A percentile compares a stretch with the other conserved stretches of the same genome.
These are phyloP conservation scores for Breviolum minutum DNA, from an alignment of 73 alveolate genomes.

Conservation along the genomic window DNA sequence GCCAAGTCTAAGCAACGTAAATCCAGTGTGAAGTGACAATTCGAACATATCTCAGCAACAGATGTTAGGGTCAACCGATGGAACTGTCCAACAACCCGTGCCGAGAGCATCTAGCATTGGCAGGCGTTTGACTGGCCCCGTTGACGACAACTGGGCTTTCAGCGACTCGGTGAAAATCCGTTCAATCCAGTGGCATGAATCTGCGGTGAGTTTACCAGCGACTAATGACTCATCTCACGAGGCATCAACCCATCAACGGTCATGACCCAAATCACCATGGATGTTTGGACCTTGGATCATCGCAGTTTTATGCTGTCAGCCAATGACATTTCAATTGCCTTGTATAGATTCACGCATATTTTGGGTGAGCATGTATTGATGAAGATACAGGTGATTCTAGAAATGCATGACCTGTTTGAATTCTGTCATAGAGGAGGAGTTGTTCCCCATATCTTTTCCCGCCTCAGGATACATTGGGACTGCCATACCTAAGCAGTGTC, in stretches of 20 bases:
- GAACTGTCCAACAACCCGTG: no score
- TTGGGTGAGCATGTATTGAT: no score
- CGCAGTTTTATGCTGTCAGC: background rate
- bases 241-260: constrained; percentile 50
- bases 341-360: no score
- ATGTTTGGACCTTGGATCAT: background rate
- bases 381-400: no score
- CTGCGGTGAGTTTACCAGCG: background rate
- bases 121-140: constrained; percentile 61
- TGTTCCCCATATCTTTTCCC: background rate
- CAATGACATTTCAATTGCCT: background rate
- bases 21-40: no score
- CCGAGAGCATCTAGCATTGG: background rate
- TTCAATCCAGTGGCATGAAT: background rate
- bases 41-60: no score
- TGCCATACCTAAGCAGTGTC: constrained; percentile 42
- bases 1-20: no score
- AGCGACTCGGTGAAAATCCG: background rate
- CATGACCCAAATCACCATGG: background rate
- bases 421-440: no score
- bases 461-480: constrained; percentile 31
- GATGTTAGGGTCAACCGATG: no score
- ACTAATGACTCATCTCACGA: background rate
- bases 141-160: constrained; percentile 57
- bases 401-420: no score